Evolutionary conservation across 768 basidiomycete species (phyloP), one percentile per base, ranked within the genome.

Genomic region (Lentinula detonsa): DNA sequence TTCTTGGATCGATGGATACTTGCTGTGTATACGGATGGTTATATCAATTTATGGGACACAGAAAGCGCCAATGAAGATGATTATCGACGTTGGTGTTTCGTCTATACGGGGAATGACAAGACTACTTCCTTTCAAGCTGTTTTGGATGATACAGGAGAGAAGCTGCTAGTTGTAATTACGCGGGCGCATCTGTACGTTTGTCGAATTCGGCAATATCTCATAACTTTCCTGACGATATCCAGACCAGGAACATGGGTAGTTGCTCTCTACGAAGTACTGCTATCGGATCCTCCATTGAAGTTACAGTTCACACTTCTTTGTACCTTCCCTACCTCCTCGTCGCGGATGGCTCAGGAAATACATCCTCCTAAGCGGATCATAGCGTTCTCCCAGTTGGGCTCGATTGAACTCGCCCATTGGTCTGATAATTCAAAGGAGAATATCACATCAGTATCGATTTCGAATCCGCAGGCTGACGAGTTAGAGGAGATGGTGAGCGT

Each of bases 1-100:
- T 71, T 80, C 58, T 62, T 75, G 37, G 81, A 83, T 53, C 69
- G 76, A 42, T 85, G 80, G 81, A 69, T 85, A 18, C 65, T 84
- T 11, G 73, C 74, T 11, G 69, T 79, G 3, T 81, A 79, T 62
- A 66, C 66, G 16, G 77, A 80, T 60, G 78, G 80, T 3, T 60
- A 70, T 1, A 64, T 79, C 1, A 71, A 77, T 51, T 65, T 84
- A 0, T 82, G 79, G 75, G 79, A 83, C 64, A 65, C 73, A 11
- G 39, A 54, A 18, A 37, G 39, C 9, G 4, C n/a, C 2, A 15
- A 28, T 5, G 16, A 18, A 9, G 21, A n/a, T 4, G 7, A 55
- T 9, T n/a, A 16, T 53, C 31, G 37, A 33, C 23, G 42, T 15
- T 59, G 58, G 46, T 35, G 43, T 48, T 59, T 43, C 31, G 45